Base-by-base conservation (phyloP, 768 basidiomycete genomes). In the Lentinula detonsa region DNA sequence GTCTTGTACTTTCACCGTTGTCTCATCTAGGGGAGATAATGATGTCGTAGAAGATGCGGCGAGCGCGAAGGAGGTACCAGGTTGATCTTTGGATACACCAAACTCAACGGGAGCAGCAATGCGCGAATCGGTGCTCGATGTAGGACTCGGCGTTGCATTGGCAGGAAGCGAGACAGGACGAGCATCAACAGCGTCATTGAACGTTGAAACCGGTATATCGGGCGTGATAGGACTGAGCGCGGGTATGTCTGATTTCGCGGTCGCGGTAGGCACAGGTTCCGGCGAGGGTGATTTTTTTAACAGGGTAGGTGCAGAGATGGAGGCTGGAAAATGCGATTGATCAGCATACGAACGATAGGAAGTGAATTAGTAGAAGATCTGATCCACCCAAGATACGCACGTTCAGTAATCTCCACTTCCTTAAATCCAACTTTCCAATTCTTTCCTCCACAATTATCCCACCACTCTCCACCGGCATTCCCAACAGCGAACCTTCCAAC, bases 381-480 rank as follows among this genome's bases (percentile, higher is more conserved):
- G 0, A 23, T 21, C 8, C 18, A 7, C 9, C 18, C 8, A 33
- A 51, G 1, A 51, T 37, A 35, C 53, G 2, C 28, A 56, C 55
- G 37, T 31, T 56, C 21, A 15, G 11, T 39, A 23, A 23, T 45
- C 15, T 34, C 50, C 31, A 56, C 55, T 39, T 56, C 13, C 23
- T 33, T 71, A 74, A 98, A 98, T 28, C 74, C 78, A 59, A 97
- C 75, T 28, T 81, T 76, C 76, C 95, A 98, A 71, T 98, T 95
- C 64, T 70, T 65, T 0, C 86, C 87, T 2, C 65, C 73, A 67
- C 96, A 96, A 70, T 94, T 95, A 75, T 98, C 96, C 96, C 96
- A 98, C 81, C 89, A 90, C 75, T 98, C 95, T 1, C 83, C 83
- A 18, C 59, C 59, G 18, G 48, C 37, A 56, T 42, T 43, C n/a